Evolutionary conservation across 257 asterid genomes (phyloP).

Genomic region (Jaltomata sinuosa): DNA sequence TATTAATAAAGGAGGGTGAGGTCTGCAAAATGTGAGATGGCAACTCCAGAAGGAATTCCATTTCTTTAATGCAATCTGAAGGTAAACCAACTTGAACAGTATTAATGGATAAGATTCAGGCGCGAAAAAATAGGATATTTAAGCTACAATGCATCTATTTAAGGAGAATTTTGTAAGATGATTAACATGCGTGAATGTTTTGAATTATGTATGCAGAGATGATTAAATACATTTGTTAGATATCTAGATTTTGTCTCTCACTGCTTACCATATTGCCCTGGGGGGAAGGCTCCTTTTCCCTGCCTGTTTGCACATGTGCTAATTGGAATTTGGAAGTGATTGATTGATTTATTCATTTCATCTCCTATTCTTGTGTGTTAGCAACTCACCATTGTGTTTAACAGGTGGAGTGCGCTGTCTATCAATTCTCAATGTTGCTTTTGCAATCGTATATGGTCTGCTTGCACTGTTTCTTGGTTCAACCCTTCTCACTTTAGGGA

Average conservation of each 20-base stretch:
- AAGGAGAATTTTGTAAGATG: not conserved
- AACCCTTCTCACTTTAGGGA: slow-evolving; percentile 84
- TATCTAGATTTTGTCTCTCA: not conserved
- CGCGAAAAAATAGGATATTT: not conserved
- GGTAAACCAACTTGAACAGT: not conserved
- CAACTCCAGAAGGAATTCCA: not conserved
- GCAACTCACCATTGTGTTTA: slow-evolving; percentile 2
- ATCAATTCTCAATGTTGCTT: slow-evolving; percentile 59
- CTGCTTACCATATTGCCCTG: not conserved
- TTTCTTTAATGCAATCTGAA: not conserved
- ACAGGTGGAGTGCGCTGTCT: slow-evolving; percentile 90
- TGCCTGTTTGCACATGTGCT: not conserved
- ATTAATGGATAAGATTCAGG: not conserved
- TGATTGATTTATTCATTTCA: not conserved
- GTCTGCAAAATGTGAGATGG: not conserved
- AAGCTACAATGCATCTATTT: not conserved
- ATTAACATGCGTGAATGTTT: not conserved
- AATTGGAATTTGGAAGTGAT: not conserved
- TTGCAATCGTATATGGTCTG: slow-evolving; percentile 67
- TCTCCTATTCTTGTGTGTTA: not conserved
- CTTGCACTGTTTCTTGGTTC: slow-evolving; percentile 91
- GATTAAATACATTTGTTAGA: not conserved
- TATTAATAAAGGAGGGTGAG: not conserved
- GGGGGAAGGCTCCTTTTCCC: not conserved
- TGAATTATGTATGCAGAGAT: not conserved